Base-by-base conservation (phyloP, 2,329 filamentous ascomycete genomes). In the Xylariomycetidae sp. region DNA sequence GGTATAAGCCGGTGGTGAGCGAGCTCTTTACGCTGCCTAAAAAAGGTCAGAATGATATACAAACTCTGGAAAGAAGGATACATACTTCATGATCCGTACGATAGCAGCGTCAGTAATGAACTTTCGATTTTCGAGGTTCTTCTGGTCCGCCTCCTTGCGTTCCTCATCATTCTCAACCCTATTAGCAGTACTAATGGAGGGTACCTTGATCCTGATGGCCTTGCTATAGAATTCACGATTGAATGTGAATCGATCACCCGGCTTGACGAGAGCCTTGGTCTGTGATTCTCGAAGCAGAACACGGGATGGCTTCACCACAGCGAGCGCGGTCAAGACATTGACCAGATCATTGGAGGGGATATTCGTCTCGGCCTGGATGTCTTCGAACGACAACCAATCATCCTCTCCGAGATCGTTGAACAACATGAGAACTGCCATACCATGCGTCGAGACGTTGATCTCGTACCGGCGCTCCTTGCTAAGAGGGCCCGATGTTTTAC, bases 371-470 rank as follows among this genome's bases (percentile, higher is more conserved):
- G 77, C 80, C 54, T 92, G 84, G 17, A 97, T 92, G 42, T 95
- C 86, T 35, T 92, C 85, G 34, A 80, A 77, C 0, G 68, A 64
- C 12, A 82, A 57, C 29, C 61, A 66, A 44, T 69, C 61, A 18
- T 57, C 68, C 5, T 73, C 67, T 3, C 56, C 56, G 1, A 94
- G 52, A 23, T 90, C 80, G 51, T 97, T 97, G 71, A 97, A 98
- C 0, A 96, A 75, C 27, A 94, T 60, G 14, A 98, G 63, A 16
- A 97, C 80, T 14, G 96, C 67, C 86, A 97, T 95, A 49, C 82
- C 88, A 56, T 92, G 92, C 0, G 92, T 97, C 2, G 88, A 84
- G 14, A 94, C 88, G 41, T 88, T 95, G 35, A 98, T 69, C 50
- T 98, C 92, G 53, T 97, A 90, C 22, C 82, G 80, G 20, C 84